Percentiles rank a stretch among this genome's conserved stretches.
Evolutionary conservation across 164 flowering plant genomes (phyloP).

Genomic region (Aristolochia contorta): DNA sequence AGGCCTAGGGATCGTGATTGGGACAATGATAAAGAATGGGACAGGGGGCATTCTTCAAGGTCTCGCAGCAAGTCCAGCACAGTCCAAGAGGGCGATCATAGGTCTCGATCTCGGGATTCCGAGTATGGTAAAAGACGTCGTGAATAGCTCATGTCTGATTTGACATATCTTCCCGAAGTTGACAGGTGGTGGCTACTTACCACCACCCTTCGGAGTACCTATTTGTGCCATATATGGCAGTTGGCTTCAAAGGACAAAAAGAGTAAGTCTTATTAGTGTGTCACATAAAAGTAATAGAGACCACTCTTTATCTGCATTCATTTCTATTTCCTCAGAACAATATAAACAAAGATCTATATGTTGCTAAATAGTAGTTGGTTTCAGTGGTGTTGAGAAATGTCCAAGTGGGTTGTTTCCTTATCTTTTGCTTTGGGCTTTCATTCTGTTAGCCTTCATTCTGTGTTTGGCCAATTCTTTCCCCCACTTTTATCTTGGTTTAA

Average conservation of each 20-base stretch:
- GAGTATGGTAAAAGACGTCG: constrained; percentile 86
- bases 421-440: no score
- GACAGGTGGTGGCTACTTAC: constrained; percentile 4
- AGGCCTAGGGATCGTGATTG: constrained; percentile 8
- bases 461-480: no score
- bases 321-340: constrained; percentile 18
- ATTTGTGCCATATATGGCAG: constrained; percentile 14
- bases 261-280: constrained; percentile 41
- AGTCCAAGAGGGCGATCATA: constrained; percentile 53
- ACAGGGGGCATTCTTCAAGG: constrained; percentile 65
- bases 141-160: constrained; percentile 13
- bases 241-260: constrained; percentile 21
- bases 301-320: constrained; percentile 11
- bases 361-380: constrained; percentile 21
- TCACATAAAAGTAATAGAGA: constrained; percentile 16
- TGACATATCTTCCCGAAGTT: not conserved
- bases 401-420: constrained; percentile 5
- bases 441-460: no score
- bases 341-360: constrained; percentile 22
- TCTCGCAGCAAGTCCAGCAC: constrained; percentile 60
- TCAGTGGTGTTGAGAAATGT: not conserved
- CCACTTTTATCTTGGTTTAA: no score
- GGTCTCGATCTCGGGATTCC: constrained; percentile 69
- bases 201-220: constrained; percentile 7
- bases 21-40: constrained; percentile 27